These are phyloP conservation scores for Fragaria vesca DNA, from an alignment of 306 rosid species.

Conservation along the genomic window DNA sequence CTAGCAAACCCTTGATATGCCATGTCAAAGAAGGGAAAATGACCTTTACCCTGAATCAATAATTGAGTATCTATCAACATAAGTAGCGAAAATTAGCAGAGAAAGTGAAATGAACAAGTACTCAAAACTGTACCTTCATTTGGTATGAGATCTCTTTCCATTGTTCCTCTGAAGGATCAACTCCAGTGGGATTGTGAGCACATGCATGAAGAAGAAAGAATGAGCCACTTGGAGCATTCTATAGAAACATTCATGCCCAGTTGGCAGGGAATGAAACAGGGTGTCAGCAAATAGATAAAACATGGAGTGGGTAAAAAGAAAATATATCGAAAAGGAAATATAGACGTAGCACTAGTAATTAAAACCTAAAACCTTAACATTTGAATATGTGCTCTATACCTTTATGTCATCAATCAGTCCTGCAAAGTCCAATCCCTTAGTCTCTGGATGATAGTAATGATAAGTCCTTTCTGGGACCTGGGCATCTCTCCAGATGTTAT, in stretches of 20 bases:
- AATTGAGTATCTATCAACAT: constrained; percentile 12
- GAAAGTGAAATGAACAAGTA: constrained; percentile 6
- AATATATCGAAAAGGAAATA: constrained; percentile 9
- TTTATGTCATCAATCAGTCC: constrained; percentile 75
- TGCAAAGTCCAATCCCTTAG: constrained; percentile 82
- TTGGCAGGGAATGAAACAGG: constrained; percentile 15
- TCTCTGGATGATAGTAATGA: constrained; percentile 89
- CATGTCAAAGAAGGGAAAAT: constrained; percentile 94
- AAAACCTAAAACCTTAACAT: neutral
- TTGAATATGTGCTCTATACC: constrained; percentile 25
- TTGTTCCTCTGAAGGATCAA: constrained; percentile 89
- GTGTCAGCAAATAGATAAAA: constrained; percentile 21
- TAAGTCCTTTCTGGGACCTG: constrained; percentile 73
- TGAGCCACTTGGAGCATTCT: constrained; percentile 96
- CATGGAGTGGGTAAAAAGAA: constrained; percentile 9
- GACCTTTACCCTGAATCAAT: constrained; percentile 72
- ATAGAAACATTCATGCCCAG: constrained; percentile 20
- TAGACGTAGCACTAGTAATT: neutral
- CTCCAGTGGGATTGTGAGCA: constrained; percentile 99
- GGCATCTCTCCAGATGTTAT: constrained; percentile 97
- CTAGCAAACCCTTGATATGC: constrained; percentile 99
- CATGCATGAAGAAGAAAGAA: constrained; percentile 97
- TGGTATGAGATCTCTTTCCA: constrained; percentile 88
- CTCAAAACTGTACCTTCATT: constrained; percentile 50
- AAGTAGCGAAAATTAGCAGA: neutral